A percentile compares a stretch with the other conserved stretches of the same genome.
These are phyloP conservation scores for Balakata baccata DNA, from an alignment of 345 rosid species.

Conservation along the genomic window DNA sequence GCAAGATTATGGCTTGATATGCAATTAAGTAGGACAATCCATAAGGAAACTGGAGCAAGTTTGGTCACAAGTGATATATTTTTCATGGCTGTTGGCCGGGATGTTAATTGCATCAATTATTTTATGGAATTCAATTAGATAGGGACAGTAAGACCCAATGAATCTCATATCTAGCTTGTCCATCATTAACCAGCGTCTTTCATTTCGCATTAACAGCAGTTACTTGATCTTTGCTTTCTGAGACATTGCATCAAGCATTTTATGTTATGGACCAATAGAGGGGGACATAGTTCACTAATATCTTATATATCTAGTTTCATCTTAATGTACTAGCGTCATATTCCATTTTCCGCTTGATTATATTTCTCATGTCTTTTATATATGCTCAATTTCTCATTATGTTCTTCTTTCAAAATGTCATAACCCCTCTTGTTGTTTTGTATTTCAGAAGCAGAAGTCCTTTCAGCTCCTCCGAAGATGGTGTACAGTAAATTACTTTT, in stretches of 20 bases:
- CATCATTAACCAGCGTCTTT: neutral
- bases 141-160: neutral
- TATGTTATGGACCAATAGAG: neutral
- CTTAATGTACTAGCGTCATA: neutral
- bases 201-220: neutral
- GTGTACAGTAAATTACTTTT: conserved; percentile 89
- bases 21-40: too few species aligned
- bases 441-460: conserved; percentile 90
- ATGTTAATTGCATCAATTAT: too few species aligned
- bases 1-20: too few species aligned
- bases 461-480: conserved; percentile 95
- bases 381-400: neutral
- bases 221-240: neutral
- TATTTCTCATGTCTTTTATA: neutral
- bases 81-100: neutral
- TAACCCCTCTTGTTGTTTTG: conserved; percentile 12
- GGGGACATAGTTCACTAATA: neutral
- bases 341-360: neutral
- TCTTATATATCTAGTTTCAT: neutral
- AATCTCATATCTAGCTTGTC: neutral
- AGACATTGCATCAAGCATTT: neutral
- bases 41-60: too few species aligned
- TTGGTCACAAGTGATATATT: too few species aligned
- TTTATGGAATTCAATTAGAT: neutral
- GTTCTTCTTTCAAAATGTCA: conserved; percentile 3